Conservation (phyloP, 2,329 filamentous ascomycete genomes). For the Fusarium sp. region DNA sequence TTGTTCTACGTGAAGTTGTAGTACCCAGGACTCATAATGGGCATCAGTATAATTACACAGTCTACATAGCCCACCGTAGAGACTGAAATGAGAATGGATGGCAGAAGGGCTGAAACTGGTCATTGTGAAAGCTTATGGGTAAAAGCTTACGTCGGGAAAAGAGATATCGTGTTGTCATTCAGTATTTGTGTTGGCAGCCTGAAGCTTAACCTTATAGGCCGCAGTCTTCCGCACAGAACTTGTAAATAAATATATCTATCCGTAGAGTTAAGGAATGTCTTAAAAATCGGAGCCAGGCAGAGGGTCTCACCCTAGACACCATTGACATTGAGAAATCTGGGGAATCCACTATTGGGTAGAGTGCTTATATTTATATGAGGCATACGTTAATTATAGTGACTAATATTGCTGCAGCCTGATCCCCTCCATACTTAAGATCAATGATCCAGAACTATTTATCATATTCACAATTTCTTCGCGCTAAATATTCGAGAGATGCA, state of each 20-base stretch:
- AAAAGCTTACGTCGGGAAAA: too few species aligned
- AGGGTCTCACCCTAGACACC: accelerated
- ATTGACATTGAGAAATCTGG: not conserved
- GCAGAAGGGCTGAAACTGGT: not conserved
- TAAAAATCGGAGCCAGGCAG: accelerated
- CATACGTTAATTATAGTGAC: accelerated
- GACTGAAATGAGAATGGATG: not conserved
- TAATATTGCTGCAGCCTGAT: accelerated
- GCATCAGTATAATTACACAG: not conserved
- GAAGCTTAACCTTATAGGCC: too few species aligned
- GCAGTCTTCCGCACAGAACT: too few species aligned
- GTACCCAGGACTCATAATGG: too few species aligned
- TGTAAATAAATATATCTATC: accelerated
- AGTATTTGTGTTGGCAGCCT: too few species aligned
- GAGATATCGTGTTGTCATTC: too few species aligned
- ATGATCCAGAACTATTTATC: accelerated
- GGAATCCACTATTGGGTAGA: not conserved
- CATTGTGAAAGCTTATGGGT: too few species aligned
- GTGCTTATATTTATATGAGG: accelerated
- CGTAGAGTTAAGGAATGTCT: accelerated
- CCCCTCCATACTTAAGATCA: accelerated
- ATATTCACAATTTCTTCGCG: accelerated
- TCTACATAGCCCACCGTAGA: not conserved
- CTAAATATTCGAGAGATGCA: accelerated
- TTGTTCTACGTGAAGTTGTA: not conserved